A percentile compares a stretch with the other conserved stretches of the same genome.
phyloP scores from a whole-genome alignment of 192 early-diverging fungal genomes.

The Coemansia sp. region DNA sequence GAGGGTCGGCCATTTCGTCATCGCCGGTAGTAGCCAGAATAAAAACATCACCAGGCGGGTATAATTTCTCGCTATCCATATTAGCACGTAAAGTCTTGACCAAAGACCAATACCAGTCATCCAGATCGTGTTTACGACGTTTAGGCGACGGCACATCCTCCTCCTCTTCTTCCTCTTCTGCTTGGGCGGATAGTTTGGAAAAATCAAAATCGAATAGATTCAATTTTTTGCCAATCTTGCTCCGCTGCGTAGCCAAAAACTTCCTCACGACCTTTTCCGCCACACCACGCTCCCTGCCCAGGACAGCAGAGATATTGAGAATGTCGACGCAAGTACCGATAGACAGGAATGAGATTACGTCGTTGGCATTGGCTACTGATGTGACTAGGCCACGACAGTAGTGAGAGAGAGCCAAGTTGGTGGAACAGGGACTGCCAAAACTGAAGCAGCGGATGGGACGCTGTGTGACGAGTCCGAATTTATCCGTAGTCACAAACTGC shows the following conservation, averaged over 20 bases:
- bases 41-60: slow-evolving; percentile 77
- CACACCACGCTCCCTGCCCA: slow-evolving; percentile 62
- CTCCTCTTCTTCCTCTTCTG: background rate
- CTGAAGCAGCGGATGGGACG: slow-evolving; percentile 84
- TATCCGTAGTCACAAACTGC: slow-evolving; percentile 63
- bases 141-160: background rate
- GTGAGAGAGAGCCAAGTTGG: slow-evolving; percentile 67
- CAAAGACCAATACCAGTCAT: slow-evolving; percentile 83
- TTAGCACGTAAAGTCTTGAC: slow-evolving; percentile 81
- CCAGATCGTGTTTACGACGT: slow-evolving; percentile 27
- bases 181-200: slow-evolving; percentile 41
- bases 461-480: slow-evolving; percentile 66
- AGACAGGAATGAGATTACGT: slow-evolving; percentile 77
- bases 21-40: slow-evolving; percentile 53
- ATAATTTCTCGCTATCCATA: slow-evolving; percentile 85
- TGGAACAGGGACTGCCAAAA: slow-evolving; percentile 82
- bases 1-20: slow-evolving; percentile 41
- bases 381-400: slow-evolving; percentile 76
- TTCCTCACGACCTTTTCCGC: slow-evolving; percentile 69
- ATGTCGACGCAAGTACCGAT: slow-evolving; percentile 78
- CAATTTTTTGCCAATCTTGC: slow-evolving; percentile 30
- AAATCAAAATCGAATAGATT: slow-evolving; percentile 53
- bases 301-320: slow-evolving; percentile 67
- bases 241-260: slow-evolving; percentile 55
- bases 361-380: slow-evolving; percentile 79